Conservation (phyloP, 2,329 filamentous ascomycete species). For the Fusarium sp. region DNA sequence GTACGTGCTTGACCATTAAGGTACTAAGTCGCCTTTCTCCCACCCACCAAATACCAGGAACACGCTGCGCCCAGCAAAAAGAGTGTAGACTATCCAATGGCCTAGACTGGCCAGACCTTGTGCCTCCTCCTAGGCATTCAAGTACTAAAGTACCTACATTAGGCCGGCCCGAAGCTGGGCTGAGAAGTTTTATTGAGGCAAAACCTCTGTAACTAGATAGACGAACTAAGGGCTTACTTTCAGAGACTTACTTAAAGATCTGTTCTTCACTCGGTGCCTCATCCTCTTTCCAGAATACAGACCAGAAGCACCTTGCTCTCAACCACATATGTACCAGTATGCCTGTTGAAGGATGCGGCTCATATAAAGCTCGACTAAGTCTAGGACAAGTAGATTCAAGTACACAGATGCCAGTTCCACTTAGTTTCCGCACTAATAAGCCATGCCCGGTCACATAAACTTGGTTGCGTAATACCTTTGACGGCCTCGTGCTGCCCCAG, state of each 20-base stretch:
- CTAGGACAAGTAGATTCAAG: slow-evolving; percentile 36
- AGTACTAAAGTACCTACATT: neutral
- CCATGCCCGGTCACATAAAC: slow-evolving; percentile 27
- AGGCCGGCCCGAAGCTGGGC: slow-evolving; percentile 26
- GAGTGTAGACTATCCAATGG: slow-evolving; percentile 14
- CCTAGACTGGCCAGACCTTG: slow-evolving; percentile 15
- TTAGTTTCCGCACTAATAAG: slow-evolving; percentile 18
- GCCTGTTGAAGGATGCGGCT: slow-evolving; percentile 27
- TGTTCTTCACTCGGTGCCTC: neutral
- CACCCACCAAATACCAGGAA: slow-evolving; percentile 16
- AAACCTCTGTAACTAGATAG: neutral
- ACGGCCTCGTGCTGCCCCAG: slow-evolving; percentile 42
- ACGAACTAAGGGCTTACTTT: neutral
- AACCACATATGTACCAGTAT: neutral
- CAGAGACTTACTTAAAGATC: neutral
- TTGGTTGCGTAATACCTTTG: slow-evolving; percentile 40
- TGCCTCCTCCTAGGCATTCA: neutral
- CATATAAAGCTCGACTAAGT: slow-evolving; percentile 23
- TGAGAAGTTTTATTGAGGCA: neutral
- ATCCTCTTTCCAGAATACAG: neutral
- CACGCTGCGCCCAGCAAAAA: slow-evolving; percentile 12
- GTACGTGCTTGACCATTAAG: slow-evolving; percentile 15
- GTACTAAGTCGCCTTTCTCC: slow-evolving; percentile 23
- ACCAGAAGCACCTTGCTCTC: neutral
- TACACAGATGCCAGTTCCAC: slow-evolving; percentile 34